Evolutionary conservation across 169 alveolate genomes (phyloP).

Genomic region (Plasmodium vinckei): DNA sequence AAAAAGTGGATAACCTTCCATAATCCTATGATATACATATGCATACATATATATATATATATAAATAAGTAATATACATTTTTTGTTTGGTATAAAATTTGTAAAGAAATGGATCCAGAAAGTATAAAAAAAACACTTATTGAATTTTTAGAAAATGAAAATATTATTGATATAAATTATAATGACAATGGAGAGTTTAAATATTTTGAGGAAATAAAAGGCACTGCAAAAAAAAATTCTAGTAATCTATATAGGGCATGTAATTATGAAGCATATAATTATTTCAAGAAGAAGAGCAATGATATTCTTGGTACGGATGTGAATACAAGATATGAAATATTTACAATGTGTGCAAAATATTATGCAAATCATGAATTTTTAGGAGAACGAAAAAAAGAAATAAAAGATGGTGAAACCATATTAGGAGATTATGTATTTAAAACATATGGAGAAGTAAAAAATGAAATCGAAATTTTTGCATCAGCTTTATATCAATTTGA

Average conservation of each 20-base stretch:
- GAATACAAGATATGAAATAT: conserved; percentile 22
- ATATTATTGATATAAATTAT: background rate
- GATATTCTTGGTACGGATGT: conserved; percentile 19
- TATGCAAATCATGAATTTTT: conserved; percentile 27
- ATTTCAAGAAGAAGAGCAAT: conserved; percentile 10
- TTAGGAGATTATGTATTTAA: conserved; percentile 65
- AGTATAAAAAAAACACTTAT: conserved; percentile 16
- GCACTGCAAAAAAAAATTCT: conserved; percentile 48
- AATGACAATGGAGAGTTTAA: conserved; percentile 7
- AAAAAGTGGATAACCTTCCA: too few relatives aligned
- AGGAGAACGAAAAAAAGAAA: conserved; percentile 76
- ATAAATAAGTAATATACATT: background rate
- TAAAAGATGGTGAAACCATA: conserved; percentile 28
- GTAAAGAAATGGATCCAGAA: conserved; percentile 19
- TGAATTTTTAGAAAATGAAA: conserved; percentile 59
- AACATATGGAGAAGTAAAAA: conserved; percentile 66
- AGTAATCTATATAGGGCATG: conserved; percentile 45
- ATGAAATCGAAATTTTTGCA: conserved; percentile 63
- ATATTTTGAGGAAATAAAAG: conserved; percentile 51
- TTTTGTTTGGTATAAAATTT: background rate
- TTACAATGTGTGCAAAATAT: conserved; percentile 39
- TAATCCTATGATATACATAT: too few relatives aligned
- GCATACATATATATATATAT: background rate
- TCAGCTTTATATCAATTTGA: conserved; percentile 70
- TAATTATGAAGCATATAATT: conserved; percentile 20